Evolutionary conservation across 2,329 filamentous ascomycete genomes (phyloP), one percentile per base, ranked within the genome.

Genomic region (Apiospora sp.): DNA sequence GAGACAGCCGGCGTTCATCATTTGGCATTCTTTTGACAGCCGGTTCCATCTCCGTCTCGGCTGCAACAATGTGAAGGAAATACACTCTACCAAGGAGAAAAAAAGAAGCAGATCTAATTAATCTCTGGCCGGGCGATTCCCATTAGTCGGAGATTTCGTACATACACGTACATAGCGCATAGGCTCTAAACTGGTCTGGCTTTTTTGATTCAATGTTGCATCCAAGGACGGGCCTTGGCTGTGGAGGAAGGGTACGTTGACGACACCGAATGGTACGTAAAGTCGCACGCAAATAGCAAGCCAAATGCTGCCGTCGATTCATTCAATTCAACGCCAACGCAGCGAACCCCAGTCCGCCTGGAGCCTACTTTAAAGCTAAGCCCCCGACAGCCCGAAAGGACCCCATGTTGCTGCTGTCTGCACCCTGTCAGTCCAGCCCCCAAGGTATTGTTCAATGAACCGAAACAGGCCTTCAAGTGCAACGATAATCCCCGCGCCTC

Each of bases 401-500:
- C 19, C 46, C 46, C 46, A 48, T 48, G 46, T 48, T 48, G 22
- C 44, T 46, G 46, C 44, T 48, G 46, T 49, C 46, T 10, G 46
- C 46, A 49, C 30, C 54, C 30, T 61, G 30, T 37, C 54, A 37
- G 54, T 30, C 54, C 54, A 61, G 30, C 54, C 54, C 54, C 58
- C 58, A 22, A 37, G n/a, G 34, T 22, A 41, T 64, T 64, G 34
- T 64, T 64, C 58, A 64, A 64, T 37, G 58, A 64, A 64, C 58
- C 34, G 54, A 61, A 37, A 61, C 54, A 61, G 54, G 16, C 54
- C 34, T 41, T n/a, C 34, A n/a, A 64, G 34, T 64, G 58, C 58
- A 64, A 64, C 58, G 58, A 64, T 64, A 22, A 64, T 22, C 58
- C 58, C 58, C 58, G 58, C 58, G 58, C 58, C 58, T 64, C 54